Evolutionary conservation across 805 yeast genomes (phyloP), one percentile per base, ranked within the genome.

Genomic region (Brettanomyces bruxellensis): DNA sequence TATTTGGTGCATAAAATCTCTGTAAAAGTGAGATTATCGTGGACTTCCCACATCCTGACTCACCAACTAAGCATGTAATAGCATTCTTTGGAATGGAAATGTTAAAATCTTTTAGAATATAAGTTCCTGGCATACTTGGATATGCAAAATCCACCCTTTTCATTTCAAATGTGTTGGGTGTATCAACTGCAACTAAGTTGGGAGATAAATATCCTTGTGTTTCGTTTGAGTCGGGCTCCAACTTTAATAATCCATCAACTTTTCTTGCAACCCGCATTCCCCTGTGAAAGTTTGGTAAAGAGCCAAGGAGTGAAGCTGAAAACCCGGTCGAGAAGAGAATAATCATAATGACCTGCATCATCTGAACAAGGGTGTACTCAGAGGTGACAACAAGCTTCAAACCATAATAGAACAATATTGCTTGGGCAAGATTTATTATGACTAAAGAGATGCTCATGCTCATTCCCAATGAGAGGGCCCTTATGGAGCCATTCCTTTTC

Each of bases 41-140:
- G 0, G 96, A 84, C 62, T 93, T 93, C 0, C 99, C 99, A 12
- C 83, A 75, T 0, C 99, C 99, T 2, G 97, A 86, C 34, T 76
- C 79, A 0, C 99, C 99, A 3, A 82, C 77, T 1, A 93, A 62
- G 0, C 86, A 93, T 22, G 84, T 68, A 0, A 76, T 67, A 47
- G 78, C 76, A 18, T 77, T 75, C 9, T 65, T 54, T 0, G 55
- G 28, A 2, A 90, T 59, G 0, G 48, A 39, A 32, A 83, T 64
- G 8, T 62, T 60, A 5, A 85, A 53, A 30, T 71, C 54, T 1
- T 66, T 61, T 32, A 83, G 67, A 3, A 75, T 66, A 3, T 25
- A 14, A 3, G 44, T 45, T 1, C 35, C 18, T n/a, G 48, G 41
- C 5, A 41, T 32, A 1, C 62, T 48, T 3, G 78, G 71, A 52